phyloP scores from a whole-genome alignment of 2,329 filamentous ascomycete genomes.

The Coniosporium tulheliwenetii region DNA sequence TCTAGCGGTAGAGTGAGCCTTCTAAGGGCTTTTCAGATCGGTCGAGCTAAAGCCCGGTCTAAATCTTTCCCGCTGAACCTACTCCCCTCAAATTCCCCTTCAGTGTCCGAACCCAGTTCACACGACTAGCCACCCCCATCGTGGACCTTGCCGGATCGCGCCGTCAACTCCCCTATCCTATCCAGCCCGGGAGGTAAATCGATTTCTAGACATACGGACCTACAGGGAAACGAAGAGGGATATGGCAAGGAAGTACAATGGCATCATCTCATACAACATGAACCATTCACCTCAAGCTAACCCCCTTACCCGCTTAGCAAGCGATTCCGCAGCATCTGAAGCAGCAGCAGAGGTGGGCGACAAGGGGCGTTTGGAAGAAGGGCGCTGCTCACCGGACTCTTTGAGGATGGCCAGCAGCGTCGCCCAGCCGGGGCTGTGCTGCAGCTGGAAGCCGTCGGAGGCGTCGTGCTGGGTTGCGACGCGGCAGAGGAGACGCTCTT shows the following conservation, averaged over 20 bases:
- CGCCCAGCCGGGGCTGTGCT: conserved; percentile 83
- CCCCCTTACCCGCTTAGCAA: conserved; percentile 52
- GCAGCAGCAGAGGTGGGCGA: conserved; percentile 22
- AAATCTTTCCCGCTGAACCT: too few species aligned
- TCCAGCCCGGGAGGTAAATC: too few species aligned
- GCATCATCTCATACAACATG: neutral
- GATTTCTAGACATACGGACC: neutral
- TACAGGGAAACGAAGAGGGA: neutral
- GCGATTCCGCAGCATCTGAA: conserved; percentile 23
- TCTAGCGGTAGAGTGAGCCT: too few species aligned
- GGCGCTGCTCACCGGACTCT: conserved; percentile 92
- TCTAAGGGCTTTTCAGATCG: too few species aligned
- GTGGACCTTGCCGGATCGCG: too few species aligned
- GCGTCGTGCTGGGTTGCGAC: conserved; percentile 71
- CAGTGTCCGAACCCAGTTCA: too few species aligned
- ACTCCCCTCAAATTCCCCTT: too few species aligned
- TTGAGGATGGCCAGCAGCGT: conserved; percentile 85
- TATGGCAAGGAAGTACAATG: neutral
- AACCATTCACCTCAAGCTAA: conserved; percentile 31
- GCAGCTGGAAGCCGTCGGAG: conserved; percentile 65
- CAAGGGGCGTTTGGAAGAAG: conserved; percentile 17
- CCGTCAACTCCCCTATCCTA: too few species aligned
- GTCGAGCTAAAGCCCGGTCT: too few species aligned
- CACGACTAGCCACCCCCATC: too few species aligned
- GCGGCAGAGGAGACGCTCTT: conserved; percentile 71